Conservation (phyloP, 2,329 filamentous ascomycete genomes). For the Beauveria sp. region DNA sequence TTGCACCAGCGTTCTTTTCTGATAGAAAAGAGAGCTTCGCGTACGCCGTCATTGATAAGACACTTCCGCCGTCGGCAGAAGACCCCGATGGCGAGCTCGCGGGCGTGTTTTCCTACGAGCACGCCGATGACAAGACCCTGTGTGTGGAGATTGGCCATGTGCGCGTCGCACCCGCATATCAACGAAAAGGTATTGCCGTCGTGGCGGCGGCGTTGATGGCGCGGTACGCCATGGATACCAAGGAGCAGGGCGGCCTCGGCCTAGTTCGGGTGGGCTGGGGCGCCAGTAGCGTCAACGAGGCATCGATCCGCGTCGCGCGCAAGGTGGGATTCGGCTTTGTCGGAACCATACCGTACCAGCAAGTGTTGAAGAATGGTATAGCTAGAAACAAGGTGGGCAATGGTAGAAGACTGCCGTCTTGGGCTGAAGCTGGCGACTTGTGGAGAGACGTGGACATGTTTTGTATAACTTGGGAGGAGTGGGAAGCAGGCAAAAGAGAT, state of each 20-base stretch:
- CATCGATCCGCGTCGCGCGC: background rate
- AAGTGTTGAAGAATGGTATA: background rate
- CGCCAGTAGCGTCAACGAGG: conserved; percentile 3
- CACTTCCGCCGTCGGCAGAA: background rate
- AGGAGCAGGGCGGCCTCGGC: background rate
- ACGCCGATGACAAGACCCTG: background rate
- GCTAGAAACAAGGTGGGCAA: background rate
- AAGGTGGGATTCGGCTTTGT: background rate
- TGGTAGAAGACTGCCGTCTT: background rate
- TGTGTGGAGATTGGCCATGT: conserved; percentile 3
- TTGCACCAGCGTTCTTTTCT: background rate
- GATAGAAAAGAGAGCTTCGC: background rate
- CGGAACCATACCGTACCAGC: background rate
- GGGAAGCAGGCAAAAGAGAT: background rate
- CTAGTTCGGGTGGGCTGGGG: background rate
- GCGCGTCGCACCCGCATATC: background rate
- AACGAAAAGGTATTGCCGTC: background rate
- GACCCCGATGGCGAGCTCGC: background rate
- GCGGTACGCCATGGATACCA: background rate
- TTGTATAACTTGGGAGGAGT: conserved; percentile 4
- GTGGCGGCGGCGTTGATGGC: background rate
- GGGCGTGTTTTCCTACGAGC: background rate
- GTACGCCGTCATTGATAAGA: conserved; percentile 5
- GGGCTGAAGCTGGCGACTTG: background rate
- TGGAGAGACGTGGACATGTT: conserved; percentile 3